These are phyloP conservation scores for Blastomyces percursus DNA, from an alignment of 2,329 filamentous ascomycete genomes.

Conservation along the genomic window DNA sequence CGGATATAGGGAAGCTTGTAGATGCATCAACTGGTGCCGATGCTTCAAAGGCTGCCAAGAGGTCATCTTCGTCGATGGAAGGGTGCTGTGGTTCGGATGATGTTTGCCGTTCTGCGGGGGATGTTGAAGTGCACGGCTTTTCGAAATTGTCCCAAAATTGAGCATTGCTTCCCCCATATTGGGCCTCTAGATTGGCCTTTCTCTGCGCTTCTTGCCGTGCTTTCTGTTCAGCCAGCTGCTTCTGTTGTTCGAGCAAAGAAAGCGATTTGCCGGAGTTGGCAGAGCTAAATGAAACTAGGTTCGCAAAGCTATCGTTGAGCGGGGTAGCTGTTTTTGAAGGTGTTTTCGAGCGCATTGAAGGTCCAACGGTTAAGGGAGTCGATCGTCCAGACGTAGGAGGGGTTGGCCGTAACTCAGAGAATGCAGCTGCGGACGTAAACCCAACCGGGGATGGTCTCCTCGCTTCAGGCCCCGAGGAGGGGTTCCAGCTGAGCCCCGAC, in stretches of 20 bases:
- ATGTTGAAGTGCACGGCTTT: constrained; percentile 32
- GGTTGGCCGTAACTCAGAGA: constrained; percentile 28
- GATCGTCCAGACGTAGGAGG: constrained; percentile 33
- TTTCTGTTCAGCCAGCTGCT: constrained; percentile 64
- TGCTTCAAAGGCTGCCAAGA: constrained; percentile 52
- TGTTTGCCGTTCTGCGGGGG: not conserved
- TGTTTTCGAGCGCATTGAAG: constrained; percentile 23
- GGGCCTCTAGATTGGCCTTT: constrained; percentile 57
- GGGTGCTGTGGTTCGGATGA: not conserved
- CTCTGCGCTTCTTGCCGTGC: constrained; percentile 63
- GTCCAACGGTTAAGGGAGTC: constrained; percentile 30
- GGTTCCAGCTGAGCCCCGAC: constrained; percentile 36
- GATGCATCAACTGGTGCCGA: constrained; percentile 49
- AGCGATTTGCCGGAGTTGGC: constrained; percentile 52
- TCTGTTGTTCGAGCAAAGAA: constrained; percentile 53
- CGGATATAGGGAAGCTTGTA: constrained; percentile 46
- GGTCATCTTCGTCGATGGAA: constrained; percentile 43
- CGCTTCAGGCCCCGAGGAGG: constrained; percentile 23
- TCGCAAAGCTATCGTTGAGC: constrained; percentile 48
- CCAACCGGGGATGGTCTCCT: constrained; percentile 30
- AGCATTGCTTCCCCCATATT: constrained; percentile 58
- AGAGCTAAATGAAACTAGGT: constrained; percentile 49
- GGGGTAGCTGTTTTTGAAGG: constrained; percentile 32
- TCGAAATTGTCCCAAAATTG: constrained; percentile 68
- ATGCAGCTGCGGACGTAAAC: constrained; percentile 24